These are phyloP conservation scores for Naegleria fowleri DNA, from an alignment of 208 protist species.

Conservation along the genomic window DNA sequence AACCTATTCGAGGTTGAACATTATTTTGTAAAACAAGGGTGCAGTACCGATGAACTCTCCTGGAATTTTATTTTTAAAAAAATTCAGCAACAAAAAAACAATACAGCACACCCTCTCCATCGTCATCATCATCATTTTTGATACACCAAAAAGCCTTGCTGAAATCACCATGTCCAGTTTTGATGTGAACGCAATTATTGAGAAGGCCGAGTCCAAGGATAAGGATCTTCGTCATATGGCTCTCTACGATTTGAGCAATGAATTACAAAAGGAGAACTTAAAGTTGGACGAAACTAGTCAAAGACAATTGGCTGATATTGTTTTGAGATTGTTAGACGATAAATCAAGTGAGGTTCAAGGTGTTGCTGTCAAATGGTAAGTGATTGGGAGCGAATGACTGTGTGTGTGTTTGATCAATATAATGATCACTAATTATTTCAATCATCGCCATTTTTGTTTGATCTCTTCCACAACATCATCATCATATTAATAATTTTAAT, in stretches of 20 bases:
- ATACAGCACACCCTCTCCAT: too few species aligned
- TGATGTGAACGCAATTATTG: neutral
- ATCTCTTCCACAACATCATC: too few species aligned
- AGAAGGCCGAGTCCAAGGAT: neutral
- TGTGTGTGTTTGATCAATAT: too few species aligned
- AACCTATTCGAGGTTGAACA: too few species aligned
- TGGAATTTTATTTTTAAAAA: neutral
- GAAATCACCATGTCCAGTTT: constrained; percentile 7
- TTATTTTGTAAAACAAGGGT: too few species aligned
- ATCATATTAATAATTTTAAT: too few species aligned
- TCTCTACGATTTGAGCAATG: neutral
- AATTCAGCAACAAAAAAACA: neutral
- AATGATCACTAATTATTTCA: neutral
- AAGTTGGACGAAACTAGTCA: neutral
- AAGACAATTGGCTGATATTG: constrained; percentile 9
- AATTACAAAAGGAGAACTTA: constrained; percentile 25
- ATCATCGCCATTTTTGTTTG: too few species aligned
- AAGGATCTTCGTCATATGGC: constrained; percentile 27
- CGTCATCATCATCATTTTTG: neutral
- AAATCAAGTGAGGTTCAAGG: constrained; percentile 20
- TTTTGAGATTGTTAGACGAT: constrained; percentile 3
- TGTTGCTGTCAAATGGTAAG: constrained; percentile 23
- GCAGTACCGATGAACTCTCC: neutral
- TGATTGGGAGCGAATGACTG: too few species aligned
- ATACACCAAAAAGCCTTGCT: too few species aligned